Evolutionary conservation across 2,329 filamentous ascomycete genomes (phyloP).

Genomic region (Fusarium avenaceum): DNA sequence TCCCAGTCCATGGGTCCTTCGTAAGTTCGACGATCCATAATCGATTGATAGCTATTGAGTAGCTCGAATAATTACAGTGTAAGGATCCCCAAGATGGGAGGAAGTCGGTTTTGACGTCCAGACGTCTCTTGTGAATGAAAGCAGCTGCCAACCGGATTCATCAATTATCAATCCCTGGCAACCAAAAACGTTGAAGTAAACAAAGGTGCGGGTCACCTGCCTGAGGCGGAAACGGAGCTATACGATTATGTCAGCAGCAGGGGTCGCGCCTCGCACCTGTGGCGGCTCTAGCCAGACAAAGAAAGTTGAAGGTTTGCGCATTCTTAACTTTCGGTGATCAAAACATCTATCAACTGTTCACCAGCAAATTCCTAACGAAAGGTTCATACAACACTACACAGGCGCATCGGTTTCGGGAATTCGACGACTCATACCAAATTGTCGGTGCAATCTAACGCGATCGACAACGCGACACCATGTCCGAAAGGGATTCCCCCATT

Average conservation of each 20-base stretch:
- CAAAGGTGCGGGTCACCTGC: conserved; percentile 46
- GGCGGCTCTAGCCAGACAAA: conserved; percentile 41
- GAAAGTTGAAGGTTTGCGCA: conserved; percentile 45
- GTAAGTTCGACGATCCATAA: conserved; percentile 68
- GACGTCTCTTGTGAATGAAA: conserved; percentile 28
- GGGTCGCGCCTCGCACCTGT: conserved; percentile 38
- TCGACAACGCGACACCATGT: conserved; percentile 54
- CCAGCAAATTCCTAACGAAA: background rate
- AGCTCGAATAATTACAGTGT: conserved; percentile 26
- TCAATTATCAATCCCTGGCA: conserved; percentile 47
- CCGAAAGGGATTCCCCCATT: conserved; percentile 61
- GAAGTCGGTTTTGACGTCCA: conserved; percentile 9
- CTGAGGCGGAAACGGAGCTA: conserved; percentile 40
- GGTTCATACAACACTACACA: background rate
- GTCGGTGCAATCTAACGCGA: conserved; percentile 16
- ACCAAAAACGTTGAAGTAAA: conserved; percentile 53
- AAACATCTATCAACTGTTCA: conserved; percentile 10
- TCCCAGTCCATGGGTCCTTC: conserved; percentile 78
- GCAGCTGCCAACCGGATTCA: conserved; percentile 24
- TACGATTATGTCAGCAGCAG: conserved; percentile 51
- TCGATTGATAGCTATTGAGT: conserved; percentile 18
- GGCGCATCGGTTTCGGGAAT: background rate
- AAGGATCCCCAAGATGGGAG: conserved; percentile 5
- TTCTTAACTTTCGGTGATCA: conserved; percentile 13
- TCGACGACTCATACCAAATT: background rate